A percentile compares a stretch with the other conserved stretches of the same genome.
Evolutionary conservation across 2,329 filamentous ascomycete genomes (phyloP).

Genomic region (Emydomyces testavorans): DNA sequence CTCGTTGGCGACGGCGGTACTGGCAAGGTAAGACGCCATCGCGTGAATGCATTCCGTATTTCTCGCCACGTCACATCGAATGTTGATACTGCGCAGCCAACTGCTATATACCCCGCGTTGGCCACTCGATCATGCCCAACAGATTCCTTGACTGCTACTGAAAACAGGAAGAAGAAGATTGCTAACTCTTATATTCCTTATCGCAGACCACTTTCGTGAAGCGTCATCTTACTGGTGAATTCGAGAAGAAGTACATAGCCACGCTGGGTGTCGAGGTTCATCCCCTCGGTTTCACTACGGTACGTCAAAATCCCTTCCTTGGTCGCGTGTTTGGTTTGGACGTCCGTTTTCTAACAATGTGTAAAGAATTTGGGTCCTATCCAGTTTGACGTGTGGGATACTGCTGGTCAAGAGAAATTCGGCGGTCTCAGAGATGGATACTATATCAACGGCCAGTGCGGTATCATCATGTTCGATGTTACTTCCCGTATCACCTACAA

Average conservation of each 20-base stretch:
- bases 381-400: slow-evolving; percentile 99
- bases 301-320: slow-evolving; percentile 45
- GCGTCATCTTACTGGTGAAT: slow-evolving; percentile 98
- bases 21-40: slow-evolving; percentile 66
- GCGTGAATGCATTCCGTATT: background rate
- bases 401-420: slow-evolving; percentile 95
- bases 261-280: slow-evolving; percentile 99
- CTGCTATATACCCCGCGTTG: slow-evolving; percentile 6
- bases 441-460: slow-evolving; percentile 98
- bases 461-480: slow-evolving; percentile 97
- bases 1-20: slow-evolving; percentile 99
- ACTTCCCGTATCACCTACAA: slow-evolving; percentile 92
- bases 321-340: slow-evolving; percentile 7
- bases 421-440: slow-evolving; percentile 99
- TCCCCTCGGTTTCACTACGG: slow-evolving; percentile 93
- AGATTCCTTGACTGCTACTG: background rate
- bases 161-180: background rate
- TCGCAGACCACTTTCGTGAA: slow-evolving; percentile 97
- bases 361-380: slow-evolving; percentile 78
- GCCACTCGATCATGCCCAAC: slow-evolving; percentile 7
- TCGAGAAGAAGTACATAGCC: slow-evolving; percentile 99
- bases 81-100: slow-evolving; percentile 10
- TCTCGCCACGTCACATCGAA: background rate
- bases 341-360: slow-evolving; percentile 1
- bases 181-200: background rate